Evolutionary conservation across 2,329 filamentous ascomycete species (phyloP), one percentile per base, ranked within the genome.

Genomic region (Aspergillus terreus): DNA sequence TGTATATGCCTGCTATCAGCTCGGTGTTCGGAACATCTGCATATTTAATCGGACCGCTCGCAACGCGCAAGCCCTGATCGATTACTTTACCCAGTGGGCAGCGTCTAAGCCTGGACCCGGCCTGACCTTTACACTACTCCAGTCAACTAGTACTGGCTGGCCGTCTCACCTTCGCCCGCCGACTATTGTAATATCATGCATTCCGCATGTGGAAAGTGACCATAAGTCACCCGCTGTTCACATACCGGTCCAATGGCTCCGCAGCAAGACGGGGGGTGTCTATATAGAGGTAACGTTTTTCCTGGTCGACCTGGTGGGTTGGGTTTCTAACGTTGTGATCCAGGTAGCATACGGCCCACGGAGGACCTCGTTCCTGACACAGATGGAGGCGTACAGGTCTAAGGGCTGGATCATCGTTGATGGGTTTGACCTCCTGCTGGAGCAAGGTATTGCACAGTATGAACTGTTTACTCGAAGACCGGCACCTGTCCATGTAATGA

Each of bases 21-120:
- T 65, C 1, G 64, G 64, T 2, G 52, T 65, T 33, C 48, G 49
- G 17, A 51, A 58, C n/a, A 60, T 67, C 17, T 63, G 51, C 50
- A 49, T 68, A 7, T 63, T 62, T 44, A 68, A 68, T 35, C 57
- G 65, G 17, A 64, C 63, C 0, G 9, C 12, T 1, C 51, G 48
- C 10, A 53, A 63, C 35, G 58, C 61, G 6, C 46, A 56, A 12
- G 55, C 47, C 11, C 48, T 64, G n/a, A 52, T 53, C 2, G 46
- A 57, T 4, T 58, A 63, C 21, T 63, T 53, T 35, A 46, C 54
- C n/a, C 9, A 12, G 12, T 43, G 40, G 40, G 40, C 40, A 6
- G 60, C 32, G 57, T 47, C 38, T 43, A n/a, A 15, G 5, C 14
- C 14, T 7, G 14, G 14, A 17, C 35, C 14, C 14, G 14, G 12